Base-by-base conservation (phyloP, 192 early-diverging fungal species). In the Podila minutissima region DNA sequence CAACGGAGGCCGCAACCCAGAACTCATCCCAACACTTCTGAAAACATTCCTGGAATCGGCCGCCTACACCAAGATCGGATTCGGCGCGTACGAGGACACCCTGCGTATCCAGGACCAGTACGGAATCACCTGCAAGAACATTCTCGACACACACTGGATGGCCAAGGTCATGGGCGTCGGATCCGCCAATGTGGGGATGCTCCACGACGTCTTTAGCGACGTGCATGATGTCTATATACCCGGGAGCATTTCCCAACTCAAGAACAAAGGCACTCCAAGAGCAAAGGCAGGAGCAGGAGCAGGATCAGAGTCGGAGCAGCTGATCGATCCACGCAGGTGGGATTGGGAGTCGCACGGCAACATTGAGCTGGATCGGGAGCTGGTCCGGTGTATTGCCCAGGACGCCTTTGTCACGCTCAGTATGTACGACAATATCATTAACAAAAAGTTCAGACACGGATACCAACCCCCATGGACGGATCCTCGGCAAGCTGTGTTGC, bases 311-410 rank as follows among this genome's bases (percentile, higher is more conserved):
- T 50, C 31, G 2, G 73, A 55, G 17, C 37, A 62, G 24, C 22
- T 68, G 31, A 79, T 81, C 22, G 77, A 81, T 66, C 77, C 77
- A 31, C 57, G 77, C 20, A 48, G 71, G 32, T 73, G 70, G 77
- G 77, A 81, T 29, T 81, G 77, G 77, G 77, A 81, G 29, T 81
- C 77, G 17, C 66, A 69, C 15, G 77, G 77, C 2, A 59, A 72
- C 64, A 31, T 60, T 29, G 77, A 81, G 5, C 55, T 81, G 1
- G 68, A 71, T n/a, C 55, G 62, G 26, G 77, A 81, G 31, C 31
- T 81, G 38, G 24, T 66, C 57, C 71, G 77, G 20, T 81, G 77
- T 61, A 65, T 81, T 13, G 70, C 71, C 0, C 77, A 81, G 49
- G 77, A 81, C 60, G 77, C 77, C 10, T 73, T 72, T 61, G 59